Conservation (phyloP, 192 early-diverging fungal species). For the Borealophlyctis nickersoniae region DNA sequence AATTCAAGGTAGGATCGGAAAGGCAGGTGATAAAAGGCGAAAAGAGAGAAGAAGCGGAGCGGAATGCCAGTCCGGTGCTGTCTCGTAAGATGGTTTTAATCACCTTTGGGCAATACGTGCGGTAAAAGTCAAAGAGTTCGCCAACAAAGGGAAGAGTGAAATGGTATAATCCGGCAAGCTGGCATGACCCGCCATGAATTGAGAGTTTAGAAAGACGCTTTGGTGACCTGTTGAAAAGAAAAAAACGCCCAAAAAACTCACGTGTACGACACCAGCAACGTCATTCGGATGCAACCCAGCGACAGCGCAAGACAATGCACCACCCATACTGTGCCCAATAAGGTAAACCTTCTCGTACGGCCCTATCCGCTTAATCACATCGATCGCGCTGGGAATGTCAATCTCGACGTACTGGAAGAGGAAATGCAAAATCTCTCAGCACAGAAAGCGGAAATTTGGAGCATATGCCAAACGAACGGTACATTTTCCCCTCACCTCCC, state of each 20-base stretch:
- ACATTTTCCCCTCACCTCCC: conserved; percentile 3
- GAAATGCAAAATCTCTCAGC: too few species aligned
- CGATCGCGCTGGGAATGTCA: conserved; percentile 46
- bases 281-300: conserved; percentile 40
- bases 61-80: conserved; percentile 21
- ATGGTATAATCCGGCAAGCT: conserved; percentile 46
- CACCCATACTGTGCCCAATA: conserved; percentile 50
- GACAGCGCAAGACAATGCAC: conserved; percentile 44
- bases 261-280: conserved; percentile 47
- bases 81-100: conserved; percentile 25
- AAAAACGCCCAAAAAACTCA: conserved; percentile 7
- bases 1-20: too few species aligned
- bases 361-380: conserved; percentile 33
- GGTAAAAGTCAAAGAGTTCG: conserved; percentile 40
- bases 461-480: conserved; percentile 4
- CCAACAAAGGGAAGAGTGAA: conserved; percentile 32
- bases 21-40: conserved; percentile 29
- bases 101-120: conserved; percentile 23
- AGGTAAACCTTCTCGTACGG: conserved; percentile 40
- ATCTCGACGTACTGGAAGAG: conserved; percentile 38
- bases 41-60: conserved; percentile 25
- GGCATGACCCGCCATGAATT: too few species aligned
- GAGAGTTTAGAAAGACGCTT: too few species aligned
- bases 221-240: too few species aligned
- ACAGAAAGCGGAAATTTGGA: too few species aligned